Base-by-base conservation (phyloP, 805 yeast species). In the Priceomyces fermenticarens region DNA sequence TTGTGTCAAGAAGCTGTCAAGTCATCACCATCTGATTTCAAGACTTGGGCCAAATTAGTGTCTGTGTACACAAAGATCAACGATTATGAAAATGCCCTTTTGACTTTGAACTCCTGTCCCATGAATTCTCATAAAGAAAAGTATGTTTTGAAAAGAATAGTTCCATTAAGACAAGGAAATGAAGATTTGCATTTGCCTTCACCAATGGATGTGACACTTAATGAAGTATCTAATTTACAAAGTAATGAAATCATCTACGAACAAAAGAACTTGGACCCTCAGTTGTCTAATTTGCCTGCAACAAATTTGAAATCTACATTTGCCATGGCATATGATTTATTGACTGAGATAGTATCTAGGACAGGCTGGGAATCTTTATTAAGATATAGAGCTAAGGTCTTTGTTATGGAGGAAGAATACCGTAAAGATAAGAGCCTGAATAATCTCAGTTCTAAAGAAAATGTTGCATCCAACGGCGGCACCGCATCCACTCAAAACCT, bases 41-140 rank as follows among this genome's bases (percentile, higher is more conserved):
- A 71, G 48, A 78, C 88, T 2, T 86, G 95, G 95, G 73, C 83
- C 3, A 62, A 77, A 42, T 60, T 86, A 43, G 85, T 85, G 7
- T 73, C 73, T 49, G 75, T 79, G 1, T 85, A 85, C 58, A 77
- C 85, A 30, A 73, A 74, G 34, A 56, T 78, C 38, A 80, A 80
- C 20, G 83, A 84, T 58, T 78, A 79, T 56, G 90, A 85, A 55
- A 77, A 83, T 49, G 86, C 93, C 1, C 67, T 86, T 39, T 62
- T 85, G 42, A 78, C 89, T 1, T 68, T 86, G 48, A 86, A 86
- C 53, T 81, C 91, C 11, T 84, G 90, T 54, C 95, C 95, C 16
- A 84, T 86, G 88, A 81, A 81, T 40, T 77, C 85, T 9, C 79
- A 81, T 53, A 82, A 80, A 54, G 93, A 85, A 51, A 77, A 77